Evolutionary conservation across 2,329 filamentous ascomycete species (phyloP).

Genomic region (Phaeosphaeriaceae sp.): DNA sequence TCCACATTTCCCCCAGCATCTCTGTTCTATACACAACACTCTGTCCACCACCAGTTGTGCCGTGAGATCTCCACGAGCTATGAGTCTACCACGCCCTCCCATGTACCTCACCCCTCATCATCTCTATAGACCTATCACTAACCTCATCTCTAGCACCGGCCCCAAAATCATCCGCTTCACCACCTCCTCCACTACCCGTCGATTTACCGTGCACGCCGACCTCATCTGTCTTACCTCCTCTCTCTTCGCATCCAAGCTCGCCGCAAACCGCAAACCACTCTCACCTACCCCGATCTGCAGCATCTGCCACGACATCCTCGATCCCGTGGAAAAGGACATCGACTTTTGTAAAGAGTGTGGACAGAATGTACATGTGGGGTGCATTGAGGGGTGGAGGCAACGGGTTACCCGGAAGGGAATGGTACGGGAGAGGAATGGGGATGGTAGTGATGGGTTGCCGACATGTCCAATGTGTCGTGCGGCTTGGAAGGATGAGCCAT

Average conservation of each 20-base stretch:
- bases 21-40: not conserved
- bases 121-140: not conserved
- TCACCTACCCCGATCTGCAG: not conserved
- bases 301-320: conserved; percentile 22
- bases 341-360: conserved; percentile 27
- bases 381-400: conserved; percentile 14
- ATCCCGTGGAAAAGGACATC: conserved; percentile 12
- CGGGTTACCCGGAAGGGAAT: not conserved
- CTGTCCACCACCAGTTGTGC: conserved; percentile 1
- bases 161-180: conserved; percentile 14
- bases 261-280: conserved; percentile 17
- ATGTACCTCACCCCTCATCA: not conserved
- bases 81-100: conserved; percentile 1
- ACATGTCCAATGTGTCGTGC: conserved; percentile 27
- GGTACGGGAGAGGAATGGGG: not conserved
- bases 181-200: conserved; percentile 7
- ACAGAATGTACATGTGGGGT: conserved; percentile 24
- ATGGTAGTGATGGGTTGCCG: not conserved
- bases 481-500: conserved; percentile 8
- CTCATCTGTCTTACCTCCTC: conserved; percentile 24
- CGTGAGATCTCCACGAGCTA: not conserved
- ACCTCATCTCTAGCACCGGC: conserved; percentile 7
- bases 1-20: not conserved
- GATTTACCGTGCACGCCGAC: conserved; percentile 30
- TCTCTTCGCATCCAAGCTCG: conserved; percentile 21